Base-by-base conservation (phyloP, 306 rosid species). In the Glycyrrhiza uralensis region DNA sequence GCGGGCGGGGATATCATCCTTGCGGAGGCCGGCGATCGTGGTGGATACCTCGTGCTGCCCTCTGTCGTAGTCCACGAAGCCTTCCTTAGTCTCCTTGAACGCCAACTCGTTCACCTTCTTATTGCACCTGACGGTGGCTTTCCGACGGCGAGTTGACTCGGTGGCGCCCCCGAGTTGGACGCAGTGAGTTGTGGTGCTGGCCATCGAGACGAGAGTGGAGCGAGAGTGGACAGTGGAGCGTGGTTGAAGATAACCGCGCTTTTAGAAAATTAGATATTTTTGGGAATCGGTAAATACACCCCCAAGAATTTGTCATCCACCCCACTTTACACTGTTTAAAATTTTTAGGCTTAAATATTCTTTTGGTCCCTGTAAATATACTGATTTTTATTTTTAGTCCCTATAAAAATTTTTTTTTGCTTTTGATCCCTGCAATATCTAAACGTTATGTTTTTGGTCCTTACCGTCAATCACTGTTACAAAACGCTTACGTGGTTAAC, bases 11-110 rank as follows among this genome's bases (percentile, higher is more conserved):
- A 91, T 87, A 61, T 89, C 85, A 3, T 77, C 76, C 62, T 84
- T 87, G 36, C 90, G 79, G 82, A 93, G 78, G 38, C 98, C 96
- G 44, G 72, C 7, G 56, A 89, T 39, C 12, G 29, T 84, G 22
- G 82, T 69, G 60, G 84, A 82, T 77, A 81, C 84, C 17, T 80
- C 84, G 66, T 85, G 98, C 55, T 66, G 73, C 41, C 92, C 98
- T 3, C 39, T 46, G 85, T 90, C 96, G 80, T 93, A 93, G 87
- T 93, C 98, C 7, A 93, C 97, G 44, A 81, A 84, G 57, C 86
- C 98, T 18, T 86, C 85, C 79, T 81, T 86, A 63, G 74, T 90
- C 80, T 87, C 91, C 59, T 80, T 71, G 86, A 90, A 90, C 12
- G 85, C 80, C 7, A 77, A 13, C 11, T 81, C 86, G 66, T 76